Evolutionary conservation across 139 green algal genomes (phyloP).

Genomic region (Desmodesmus armatus): DNA sequence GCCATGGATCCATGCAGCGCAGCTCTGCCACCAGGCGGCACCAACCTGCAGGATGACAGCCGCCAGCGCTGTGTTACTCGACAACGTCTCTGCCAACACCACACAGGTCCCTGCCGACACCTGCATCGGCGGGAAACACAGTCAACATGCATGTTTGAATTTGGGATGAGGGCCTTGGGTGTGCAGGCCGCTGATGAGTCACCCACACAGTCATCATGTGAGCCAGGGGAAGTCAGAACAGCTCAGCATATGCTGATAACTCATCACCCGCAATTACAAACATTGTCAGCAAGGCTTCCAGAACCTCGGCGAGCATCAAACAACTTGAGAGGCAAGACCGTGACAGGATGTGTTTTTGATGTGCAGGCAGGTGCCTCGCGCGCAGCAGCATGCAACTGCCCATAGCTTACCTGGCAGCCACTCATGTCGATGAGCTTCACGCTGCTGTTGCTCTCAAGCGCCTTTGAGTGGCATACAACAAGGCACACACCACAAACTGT

Average conservation of each 20-base stretch:
- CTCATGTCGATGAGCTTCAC: slow-evolving; percentile 50
- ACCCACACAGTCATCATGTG: background rate
- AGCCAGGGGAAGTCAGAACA: background rate
- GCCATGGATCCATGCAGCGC: slow-evolving; percentile 10
- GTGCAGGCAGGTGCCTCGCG: too few relatives aligned
- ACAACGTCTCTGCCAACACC: slow-evolving; percentile 53
- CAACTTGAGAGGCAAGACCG: too few relatives aligned
- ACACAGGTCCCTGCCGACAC: slow-evolving; percentile 49
- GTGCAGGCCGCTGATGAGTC: too few relatives aligned
- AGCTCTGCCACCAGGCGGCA: slow-evolving; percentile 52
- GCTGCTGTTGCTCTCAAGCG: slow-evolving; percentile 44
- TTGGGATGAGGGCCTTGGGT: too few relatives aligned
- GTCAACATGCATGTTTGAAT: background rate
- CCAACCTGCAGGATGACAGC: slow-evolving; percentile 38
- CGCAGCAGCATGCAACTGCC: background rate
- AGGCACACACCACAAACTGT: too few relatives aligned
- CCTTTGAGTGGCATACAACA: too few relatives aligned
- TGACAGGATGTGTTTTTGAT: too few relatives aligned
- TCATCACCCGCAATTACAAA: too few relatives aligned
- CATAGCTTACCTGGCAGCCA: slow-evolving; percentile 42
- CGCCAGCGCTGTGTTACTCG: slow-evolving; percentile 11
- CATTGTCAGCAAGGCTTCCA: too few relatives aligned
- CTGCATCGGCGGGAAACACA: background rate
- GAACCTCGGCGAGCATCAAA: too few relatives aligned
- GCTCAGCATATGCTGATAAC: background rate